Percentiles rank a stretch among this genome's conserved stretches.
phyloP scores from a whole-genome alignment of 176 grass and related monocot genomes.

The Carex parvula region DNA sequence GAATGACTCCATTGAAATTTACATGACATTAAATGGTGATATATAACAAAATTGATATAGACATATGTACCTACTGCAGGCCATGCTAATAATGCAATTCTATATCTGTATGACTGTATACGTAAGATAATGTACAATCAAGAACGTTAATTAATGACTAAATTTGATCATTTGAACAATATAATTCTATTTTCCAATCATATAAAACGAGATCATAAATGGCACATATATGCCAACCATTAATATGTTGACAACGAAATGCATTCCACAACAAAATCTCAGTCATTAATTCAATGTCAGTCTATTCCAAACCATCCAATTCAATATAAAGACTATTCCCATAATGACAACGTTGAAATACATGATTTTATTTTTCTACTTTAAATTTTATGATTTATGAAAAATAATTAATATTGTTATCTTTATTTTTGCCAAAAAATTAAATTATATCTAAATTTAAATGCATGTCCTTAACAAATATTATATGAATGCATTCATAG shows the following conservation, averaged over 20 bases:
- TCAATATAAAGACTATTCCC: background rate
- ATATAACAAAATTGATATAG: background rate
- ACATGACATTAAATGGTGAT: background rate
- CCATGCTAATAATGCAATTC: no score
- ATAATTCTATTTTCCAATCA: no score
- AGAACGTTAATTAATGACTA: no score
- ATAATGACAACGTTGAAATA: background rate
- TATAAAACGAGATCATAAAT: no score
- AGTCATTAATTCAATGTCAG: background rate
- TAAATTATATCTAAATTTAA: background rate
- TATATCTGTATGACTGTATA: no score
- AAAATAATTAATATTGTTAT: no score
- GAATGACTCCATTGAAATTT: background rate
- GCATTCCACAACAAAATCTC: background rate
- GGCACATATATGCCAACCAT: background rate
- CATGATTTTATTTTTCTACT: background rate
- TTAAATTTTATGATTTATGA: no score
- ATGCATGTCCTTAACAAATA: background rate
- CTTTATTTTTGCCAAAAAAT: background rate
- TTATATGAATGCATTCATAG: background rate
- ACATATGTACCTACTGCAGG: no score
- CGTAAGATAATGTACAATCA: no score
- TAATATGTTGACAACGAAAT: background rate
- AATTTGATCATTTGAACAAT: no score
- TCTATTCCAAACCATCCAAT: background rate